Evolutionary conservation across 2,329 filamentous ascomycete genomes (phyloP).

Genomic region (Macrophomina tecta): DNA sequence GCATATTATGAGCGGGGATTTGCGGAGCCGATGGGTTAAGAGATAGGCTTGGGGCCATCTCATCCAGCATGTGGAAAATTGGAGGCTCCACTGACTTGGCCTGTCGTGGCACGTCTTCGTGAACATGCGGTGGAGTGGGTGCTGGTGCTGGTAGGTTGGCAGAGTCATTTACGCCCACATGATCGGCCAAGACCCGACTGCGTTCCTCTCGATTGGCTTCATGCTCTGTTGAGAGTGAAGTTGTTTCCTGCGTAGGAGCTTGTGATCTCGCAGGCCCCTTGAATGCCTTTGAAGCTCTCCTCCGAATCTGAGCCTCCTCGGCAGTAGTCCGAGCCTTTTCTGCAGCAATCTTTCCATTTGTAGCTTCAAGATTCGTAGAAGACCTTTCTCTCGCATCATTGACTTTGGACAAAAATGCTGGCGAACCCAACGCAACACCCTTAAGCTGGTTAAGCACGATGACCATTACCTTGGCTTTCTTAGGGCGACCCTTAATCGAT

Average conservation of each 20-base stretch:
- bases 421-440: background rate
- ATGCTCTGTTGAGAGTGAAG: too few species aligned
- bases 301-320: too few species aligned
- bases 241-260: too few species aligned
- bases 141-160: background rate
- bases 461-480: slow-evolving; percentile 51
- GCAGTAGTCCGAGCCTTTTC: background rate
- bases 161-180: background rate
- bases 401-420: slow-evolving; percentile 2
- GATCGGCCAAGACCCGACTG: background rate
- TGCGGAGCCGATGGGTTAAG: background rate
- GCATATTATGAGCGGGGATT: too few species aligned
- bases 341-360: background rate
- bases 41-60: background rate
- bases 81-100: background rate
- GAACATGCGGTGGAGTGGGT: background rate
- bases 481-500: slow-evolving; percentile 46
- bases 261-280: background rate
- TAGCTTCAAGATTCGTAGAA: background rate
- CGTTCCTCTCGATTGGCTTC: background rate
- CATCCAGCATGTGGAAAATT: slow-evolving; percentile 22
- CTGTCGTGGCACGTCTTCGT: background rate
- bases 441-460: slow-evolving; percentile 47
- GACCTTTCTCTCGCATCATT: background rate
- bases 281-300: too few species aligned